These are phyloP conservation scores for Claviceps africana DNA, from an alignment of 2,329 filamentous ascomycete species.

Conservation along the genomic window DNA sequence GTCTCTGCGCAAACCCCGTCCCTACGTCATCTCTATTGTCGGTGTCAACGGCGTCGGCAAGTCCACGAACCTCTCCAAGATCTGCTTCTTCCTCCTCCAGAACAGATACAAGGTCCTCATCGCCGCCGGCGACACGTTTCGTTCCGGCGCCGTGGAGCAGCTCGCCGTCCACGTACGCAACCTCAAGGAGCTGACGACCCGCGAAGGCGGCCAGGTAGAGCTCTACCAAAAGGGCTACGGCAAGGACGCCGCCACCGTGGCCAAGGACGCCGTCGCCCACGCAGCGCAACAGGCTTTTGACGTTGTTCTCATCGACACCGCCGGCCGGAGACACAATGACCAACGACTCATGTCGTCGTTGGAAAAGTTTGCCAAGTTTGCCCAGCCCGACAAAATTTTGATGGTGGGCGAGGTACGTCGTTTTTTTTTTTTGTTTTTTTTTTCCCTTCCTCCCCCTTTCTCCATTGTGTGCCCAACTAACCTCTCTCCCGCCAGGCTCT, in stretches of 20 bases:
- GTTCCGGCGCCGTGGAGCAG: conserved; percentile 93
- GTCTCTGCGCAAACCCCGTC: conserved; percentile 51
- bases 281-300: conserved; percentile 67
- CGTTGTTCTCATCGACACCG: conserved; percentile 93
- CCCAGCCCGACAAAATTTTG: conserved; percentile 92
- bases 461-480: not conserved
- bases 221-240: conserved; percentile 96
- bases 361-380: conserved; percentile 95
- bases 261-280: conserved; percentile 79
- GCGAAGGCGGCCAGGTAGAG: conserved; percentile 76
- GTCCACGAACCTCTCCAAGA: conserved; percentile 93
- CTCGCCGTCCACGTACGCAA: conserved; percentile 91
- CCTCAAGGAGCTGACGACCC: conserved; percentile 70
- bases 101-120: conserved; percentile 95
- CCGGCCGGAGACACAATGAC: conserved; percentile 89
- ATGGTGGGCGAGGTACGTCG: conserved; percentile 58
- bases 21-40: conserved; percentile 96
- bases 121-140: conserved; percentile 91
- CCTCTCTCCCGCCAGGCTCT: conserved; percentile 42
- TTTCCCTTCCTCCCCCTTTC: not conserved
- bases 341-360: conserved; percentile 88
- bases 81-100: conserved; percentile 93
- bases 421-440: not conserved
- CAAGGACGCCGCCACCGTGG: conserved; percentile 91
- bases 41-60: conserved; percentile 98